Evolutionary conservation across 129 eudicot species (phyloP), one percentile per base, ranked within the genome.

Genomic region (Calendula officinalis): DNA sequence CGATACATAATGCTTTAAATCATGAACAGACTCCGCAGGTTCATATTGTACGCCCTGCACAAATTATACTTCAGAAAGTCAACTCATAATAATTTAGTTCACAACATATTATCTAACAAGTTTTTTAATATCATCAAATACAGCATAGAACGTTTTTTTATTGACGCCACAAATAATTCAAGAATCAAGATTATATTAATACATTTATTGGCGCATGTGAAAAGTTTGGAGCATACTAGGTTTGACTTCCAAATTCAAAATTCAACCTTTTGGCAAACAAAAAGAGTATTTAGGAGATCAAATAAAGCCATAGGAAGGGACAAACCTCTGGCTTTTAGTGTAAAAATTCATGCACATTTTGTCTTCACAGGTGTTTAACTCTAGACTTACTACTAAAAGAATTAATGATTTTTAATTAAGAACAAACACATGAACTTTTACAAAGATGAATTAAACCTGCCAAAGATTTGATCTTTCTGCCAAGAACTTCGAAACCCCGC

Each of bases 21-120:
- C 83, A 68, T 83, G 82, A 52, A 54, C 58, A 11, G 89, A 74
- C 67, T 87, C 94, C 56, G 66, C 51, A 1, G 94, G 34, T 65
- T 85, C 96, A 60, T 85, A 88, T 67, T 88, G 99, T 70, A 77
- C 66, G 59, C 88, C 96, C 99, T 92, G 85, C 82, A 85, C 36
- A 58, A 55, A 35, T 41, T 32, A 69, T 60, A 64, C 13, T 39
- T 44, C 59, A 14, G 45, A 74, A 39, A 57, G 67, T 74, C 73
- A 66, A 74, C 78, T 55, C 46, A 38, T n/a, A 6, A 36, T 5
- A 43, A 63, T 70, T 34, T 34, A 35, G 12, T 34, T 63, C 64
- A 54, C 10, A 5, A 39, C 13, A 35, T 38, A 42, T 8, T 53
- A 27, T 30, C 10, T 5, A 56, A 34, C 53, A 41, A 9, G 39